Evolutionary conservation across 192 early-diverging fungal genomes (phyloP).

Genomic region (Chytriomyces hyalinus): DNA sequence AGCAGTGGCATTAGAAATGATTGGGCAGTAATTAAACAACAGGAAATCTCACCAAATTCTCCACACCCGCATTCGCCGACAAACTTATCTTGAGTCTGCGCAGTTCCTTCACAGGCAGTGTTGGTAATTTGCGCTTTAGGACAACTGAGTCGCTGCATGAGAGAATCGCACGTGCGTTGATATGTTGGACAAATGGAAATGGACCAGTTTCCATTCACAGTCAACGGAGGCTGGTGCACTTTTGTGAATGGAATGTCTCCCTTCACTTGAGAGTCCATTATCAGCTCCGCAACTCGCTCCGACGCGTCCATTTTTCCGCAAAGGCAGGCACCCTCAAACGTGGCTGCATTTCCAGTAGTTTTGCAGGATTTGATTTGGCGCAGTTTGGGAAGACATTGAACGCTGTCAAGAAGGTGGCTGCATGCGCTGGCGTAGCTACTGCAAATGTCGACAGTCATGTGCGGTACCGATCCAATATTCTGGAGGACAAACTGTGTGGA

Average conservation of each 20-base stretch:
- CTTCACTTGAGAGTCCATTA: not conserved
- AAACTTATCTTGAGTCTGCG: not conserved
- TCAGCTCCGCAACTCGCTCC: constrained; percentile 9
- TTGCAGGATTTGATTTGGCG: not conserved
- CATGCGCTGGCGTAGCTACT: not conserved
- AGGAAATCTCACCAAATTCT: not conserved
- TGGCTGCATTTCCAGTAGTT: not conserved
- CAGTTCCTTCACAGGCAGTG: not conserved
- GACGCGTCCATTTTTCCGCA: not conserved
- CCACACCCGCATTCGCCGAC: not conserved
- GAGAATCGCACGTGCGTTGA: constrained; percentile 3
- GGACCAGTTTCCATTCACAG: constrained; percentile 10
- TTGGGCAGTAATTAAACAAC: not conserved
- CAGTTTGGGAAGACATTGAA: not conserved
- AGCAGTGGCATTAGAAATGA: not conserved
- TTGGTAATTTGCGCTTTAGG: not conserved
- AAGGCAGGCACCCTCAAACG: not conserved
- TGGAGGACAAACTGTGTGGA: not conserved
- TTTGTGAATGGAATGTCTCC: constrained; percentile 19
- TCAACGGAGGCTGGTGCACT: constrained; percentile 12
- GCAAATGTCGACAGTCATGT: constrained; percentile 7
- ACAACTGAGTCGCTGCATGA: not conserved
- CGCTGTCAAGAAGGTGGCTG: not conserved
- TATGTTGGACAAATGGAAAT: constrained; percentile 9
- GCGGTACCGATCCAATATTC: not conserved